These are phyloP conservation scores for Sinapis alba DNA, from an alignment of 441 rosid genomes.

Conservation along the genomic window DNA sequence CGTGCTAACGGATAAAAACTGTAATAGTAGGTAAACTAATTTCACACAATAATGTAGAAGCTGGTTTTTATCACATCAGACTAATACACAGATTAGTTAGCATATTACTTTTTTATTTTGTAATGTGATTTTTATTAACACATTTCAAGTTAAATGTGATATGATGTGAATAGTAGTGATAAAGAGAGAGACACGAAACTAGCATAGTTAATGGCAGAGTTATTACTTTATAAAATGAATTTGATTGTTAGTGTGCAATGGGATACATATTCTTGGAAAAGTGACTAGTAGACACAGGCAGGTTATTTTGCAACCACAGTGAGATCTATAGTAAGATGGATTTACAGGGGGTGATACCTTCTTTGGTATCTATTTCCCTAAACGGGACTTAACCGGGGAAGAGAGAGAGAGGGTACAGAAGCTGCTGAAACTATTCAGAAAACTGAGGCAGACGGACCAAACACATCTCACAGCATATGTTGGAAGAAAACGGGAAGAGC, in stretches of 20 bases:
- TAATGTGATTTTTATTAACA: neutral
- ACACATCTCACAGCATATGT: constrained; percentile 36
- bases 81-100: neutral
- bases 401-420: constrained; percentile 73
- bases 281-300: neutral
- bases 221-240: neutral
- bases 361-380: constrained; percentile 82
- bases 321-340: constrained; percentile 86
- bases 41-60: neutral
- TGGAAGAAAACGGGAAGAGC: constrained; percentile 58
- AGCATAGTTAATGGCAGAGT: neutral
- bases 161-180: neutral
- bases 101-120: neutral
- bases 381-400: constrained; percentile 81
- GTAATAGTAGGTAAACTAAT: neutral
- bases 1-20: neutral
- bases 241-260: neutral
- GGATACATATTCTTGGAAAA: neutral
- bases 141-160: neutral
- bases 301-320: constrained; percentile 67
- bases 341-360: constrained; percentile 91
- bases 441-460: constrained; percentile 85
- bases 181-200: neutral
- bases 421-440: constrained; percentile 83
- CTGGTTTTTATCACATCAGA: neutral